A percentile compares a stretch with the other conserved stretches of the same genome.
These are phyloP conservation scores for Porodaedalea pini DNA, from an alignment of 1,284 basidiomycete species.

Conservation along the genomic window DNA sequence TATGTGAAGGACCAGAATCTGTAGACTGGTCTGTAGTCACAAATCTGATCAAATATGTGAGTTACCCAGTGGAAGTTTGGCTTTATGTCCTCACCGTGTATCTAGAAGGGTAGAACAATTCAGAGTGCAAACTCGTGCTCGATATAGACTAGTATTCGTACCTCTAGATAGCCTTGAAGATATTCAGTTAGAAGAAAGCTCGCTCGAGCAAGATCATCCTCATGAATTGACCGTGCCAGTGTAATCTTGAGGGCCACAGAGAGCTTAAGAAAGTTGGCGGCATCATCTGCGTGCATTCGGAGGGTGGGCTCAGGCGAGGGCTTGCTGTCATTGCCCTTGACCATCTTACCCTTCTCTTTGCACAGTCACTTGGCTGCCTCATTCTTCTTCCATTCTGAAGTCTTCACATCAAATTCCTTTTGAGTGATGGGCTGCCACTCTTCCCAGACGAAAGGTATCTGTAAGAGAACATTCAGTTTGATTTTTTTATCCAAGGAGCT, in stretches of 20 bases:
- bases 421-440: constrained; percentile 14
- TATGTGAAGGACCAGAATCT: constrained; percentile 22
- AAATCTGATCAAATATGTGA: too few species aligned
- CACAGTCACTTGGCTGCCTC: too few species aligned
- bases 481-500: not conserved
- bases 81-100: too few species aligned
- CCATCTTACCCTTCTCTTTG: too few species aligned
- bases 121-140: too few species aligned
- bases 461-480: not conserved
- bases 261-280: constrained; percentile 15
- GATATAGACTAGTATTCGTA: too few species aligned
- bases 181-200: constrained; percentile 17
- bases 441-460: constrained; percentile 22
- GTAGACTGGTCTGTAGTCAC: too few species aligned
- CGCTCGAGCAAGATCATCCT: constrained; percentile 7
- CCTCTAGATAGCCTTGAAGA: constrained; percentile 15
- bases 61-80: too few species aligned
- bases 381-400: not conserved
- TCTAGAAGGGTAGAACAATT: too few species aligned
- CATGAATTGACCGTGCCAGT: not conserved
- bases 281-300: constrained; percentile 11
- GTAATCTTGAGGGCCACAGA: too few species aligned
- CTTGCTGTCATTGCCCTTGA: not conserved
- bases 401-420: constrained; percentile 7
- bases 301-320: too few species aligned